Evolutionary conservation across 2,329 filamentous ascomycete genomes (phyloP).

Genomic region (Blumeriella jaapii): DNA sequence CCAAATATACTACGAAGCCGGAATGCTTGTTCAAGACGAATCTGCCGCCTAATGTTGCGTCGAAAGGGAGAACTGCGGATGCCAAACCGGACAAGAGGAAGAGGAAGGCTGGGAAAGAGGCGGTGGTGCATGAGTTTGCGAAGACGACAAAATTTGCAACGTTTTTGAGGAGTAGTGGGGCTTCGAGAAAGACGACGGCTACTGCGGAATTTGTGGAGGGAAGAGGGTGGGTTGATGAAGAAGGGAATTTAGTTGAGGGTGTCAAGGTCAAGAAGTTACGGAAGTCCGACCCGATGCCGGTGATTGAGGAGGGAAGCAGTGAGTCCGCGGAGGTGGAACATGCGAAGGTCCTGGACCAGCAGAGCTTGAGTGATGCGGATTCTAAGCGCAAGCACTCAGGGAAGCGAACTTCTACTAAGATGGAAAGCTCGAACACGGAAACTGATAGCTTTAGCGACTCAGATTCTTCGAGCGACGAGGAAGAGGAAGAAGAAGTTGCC

Average conservation of each 20-base stretch:
- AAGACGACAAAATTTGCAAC: constrained; percentile 73
- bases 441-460: neutral
- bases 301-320: neutral
- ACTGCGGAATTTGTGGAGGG: constrained; percentile 64
- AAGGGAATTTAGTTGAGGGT: constrained; percentile 63
- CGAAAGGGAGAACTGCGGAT: constrained; percentile 28
- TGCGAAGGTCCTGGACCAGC: neutral
- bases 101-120: constrained; percentile 48
- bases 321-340: constrained; percentile 1
- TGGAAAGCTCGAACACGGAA: neutral
- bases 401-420: too few relatives aligned
- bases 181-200: constrained; percentile 33
- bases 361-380: too few relatives aligned
- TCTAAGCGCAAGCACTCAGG: too few relatives aligned
- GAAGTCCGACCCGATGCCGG: constrained; percentile 2
- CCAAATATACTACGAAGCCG: constrained; percentile 68
- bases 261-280: constrained; percentile 19
- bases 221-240: constrained; percentile 76
- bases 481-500: neutral
- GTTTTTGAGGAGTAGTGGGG: constrained; percentile 55
- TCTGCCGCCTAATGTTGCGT: constrained; percentile 47
- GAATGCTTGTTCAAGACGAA: constrained; percentile 81
- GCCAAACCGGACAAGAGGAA: constrained; percentile 37
- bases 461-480: neutral
- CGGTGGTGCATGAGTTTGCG: constrained; percentile 79